Base-by-base conservation (phyloP, 768 basidiomycete species). In the Atractiella rhizophila region DNA sequence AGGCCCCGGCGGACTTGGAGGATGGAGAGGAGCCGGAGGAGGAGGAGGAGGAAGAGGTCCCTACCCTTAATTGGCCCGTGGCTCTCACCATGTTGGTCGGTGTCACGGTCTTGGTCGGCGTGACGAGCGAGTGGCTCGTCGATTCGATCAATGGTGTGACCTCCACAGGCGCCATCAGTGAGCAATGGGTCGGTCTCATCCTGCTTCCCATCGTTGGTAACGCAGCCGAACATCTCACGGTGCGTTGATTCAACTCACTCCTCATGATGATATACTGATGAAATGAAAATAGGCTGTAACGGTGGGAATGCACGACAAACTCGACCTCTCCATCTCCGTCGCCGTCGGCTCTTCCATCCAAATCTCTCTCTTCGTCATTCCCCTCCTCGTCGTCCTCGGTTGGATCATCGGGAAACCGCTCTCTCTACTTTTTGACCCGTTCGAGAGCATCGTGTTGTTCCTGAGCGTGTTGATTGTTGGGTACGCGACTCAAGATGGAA, bases 121-220 rank as follows among this genome's bases (percentile, higher is more conserved):
- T 76, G 42, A 73, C 66, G 5, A 73, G 74, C 10, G 74, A 66
- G 50, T 63, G 56, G 60, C 66, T 94, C 4, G 80, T 94, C 4
- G 70, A 68, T 51, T 79, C 79, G 4, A 86, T 55, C 48, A 61
- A 68, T 46, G 79, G 79, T 12, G 54, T 94, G 28, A 75, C 77
- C 0, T 51, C 50, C 0, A 51, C 52, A 0, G 70, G 71, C 20
- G 13, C 19, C 6, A 74, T 96, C 41, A 68, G 63, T 44, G 68
- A 70, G 45, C 77, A 77, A 56, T 96, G 85, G 54, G 74, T 91
- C 46, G 85, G 80, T 11, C 59, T 91, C 27, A 81, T 96, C 50
- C 63, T 96, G 12, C 66, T 96, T 6, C 88, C 88, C 5, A 82
- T 91, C 28, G 83, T 85, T 12, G 80, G 80, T 16, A 83, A 82